Evolutionary conservation across 352 stramenopile genomes (phyloP), one percentile per base, ranked within the genome.

Genomic region (Globisporangium recalcitrans): DNA sequence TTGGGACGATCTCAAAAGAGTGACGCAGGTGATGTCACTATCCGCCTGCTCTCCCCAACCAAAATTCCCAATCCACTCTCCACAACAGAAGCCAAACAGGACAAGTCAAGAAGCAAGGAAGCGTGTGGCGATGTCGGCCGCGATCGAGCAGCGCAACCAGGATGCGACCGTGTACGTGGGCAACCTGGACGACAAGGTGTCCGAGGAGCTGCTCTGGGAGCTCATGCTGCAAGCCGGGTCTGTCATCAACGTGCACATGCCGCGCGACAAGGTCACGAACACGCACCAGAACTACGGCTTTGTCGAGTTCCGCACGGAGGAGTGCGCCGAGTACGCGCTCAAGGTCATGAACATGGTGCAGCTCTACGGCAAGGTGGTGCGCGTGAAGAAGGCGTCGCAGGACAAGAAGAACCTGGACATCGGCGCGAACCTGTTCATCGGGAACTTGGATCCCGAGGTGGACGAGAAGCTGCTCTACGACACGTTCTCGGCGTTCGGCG

Each of bases 261-360:
- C 97, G 26, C 97, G 97, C 60, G 98, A 99, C 73, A 99, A 99
- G 79, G 77, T 99, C 11, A 98, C 93, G 40, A 87, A 85, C n/a
- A 68, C 76, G 51, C 93, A 98, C 78, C 85, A 97, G 73, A 98
- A 97, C 57, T 99, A 98, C 71, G 98, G 95, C 34, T 99, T 99
- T 75, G 93, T 99, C n/a, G 98, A 99, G 84, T 99, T 99, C 75
- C 79, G 96, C 27, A 90, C 92, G 38, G 91, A 98, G 59, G 85
- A 98, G 53, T 98, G 98, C 74, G 97, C 97, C 44, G 98, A 99
- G 54, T 99, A 99, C 74, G 96, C 96, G 10, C 96, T 98, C 56
- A 98, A 98, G 64, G 90, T 99, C n/a, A 80, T 99, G 63, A 98
- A 98, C 78, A 99, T 99, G 96, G 86, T 99, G 42, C 97, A 99